Evolutionary conservation across 176 grass and related monocot species (phyloP).

Genomic region (Oryza longistaminata): DNA sequence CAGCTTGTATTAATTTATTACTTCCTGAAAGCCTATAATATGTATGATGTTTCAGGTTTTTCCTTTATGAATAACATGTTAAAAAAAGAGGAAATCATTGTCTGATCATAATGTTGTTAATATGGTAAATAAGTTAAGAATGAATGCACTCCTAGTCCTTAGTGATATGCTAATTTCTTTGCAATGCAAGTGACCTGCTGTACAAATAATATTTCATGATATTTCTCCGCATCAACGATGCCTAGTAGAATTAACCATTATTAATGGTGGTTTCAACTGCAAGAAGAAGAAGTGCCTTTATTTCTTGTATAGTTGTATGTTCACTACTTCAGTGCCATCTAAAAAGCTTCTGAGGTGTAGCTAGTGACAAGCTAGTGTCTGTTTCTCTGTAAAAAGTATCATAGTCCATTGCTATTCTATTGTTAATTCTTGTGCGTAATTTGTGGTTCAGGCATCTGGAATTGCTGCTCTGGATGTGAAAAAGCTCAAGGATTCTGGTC

Average conservation of each 20-base stretch:
- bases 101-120: neutral
- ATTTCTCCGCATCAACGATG: neutral
- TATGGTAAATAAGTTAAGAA: neutral
- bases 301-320: neutral
- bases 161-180: neutral
- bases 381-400: neutral
- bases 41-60: neutral
- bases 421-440: conserved; percentile 3
- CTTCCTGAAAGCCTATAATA: neutral
- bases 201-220: neutral
- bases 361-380: neutral
- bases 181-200: neutral
- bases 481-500: conserved; percentile 87
- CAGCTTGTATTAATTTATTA: neutral
- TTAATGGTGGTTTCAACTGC: neutral
- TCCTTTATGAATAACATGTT: neutral
- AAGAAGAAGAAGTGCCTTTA: neutral
- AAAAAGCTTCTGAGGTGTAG: neutral
- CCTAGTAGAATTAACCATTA: neutral
- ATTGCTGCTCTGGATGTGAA: conserved; percentile 94
- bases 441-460: conserved; percentile 70
- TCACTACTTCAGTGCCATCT: conserved; percentile 10
- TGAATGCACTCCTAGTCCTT: neutral
- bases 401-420: neutral
- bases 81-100: neutral